phyloP scores from a whole-genome alignment of 306 rosid genomes.

The Cicer judaicum region DNA sequence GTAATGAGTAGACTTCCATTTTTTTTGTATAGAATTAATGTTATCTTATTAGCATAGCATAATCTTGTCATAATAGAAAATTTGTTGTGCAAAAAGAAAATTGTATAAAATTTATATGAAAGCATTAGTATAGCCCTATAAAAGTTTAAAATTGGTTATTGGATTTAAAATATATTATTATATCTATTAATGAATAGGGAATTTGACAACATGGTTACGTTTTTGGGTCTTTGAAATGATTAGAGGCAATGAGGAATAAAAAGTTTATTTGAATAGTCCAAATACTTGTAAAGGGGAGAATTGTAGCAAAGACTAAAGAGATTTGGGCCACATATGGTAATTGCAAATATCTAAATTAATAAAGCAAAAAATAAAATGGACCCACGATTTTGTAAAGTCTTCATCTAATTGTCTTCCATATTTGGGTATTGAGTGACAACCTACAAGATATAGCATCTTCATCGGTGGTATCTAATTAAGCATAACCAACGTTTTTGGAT shows the following conservation, averaged over 20 bases:
- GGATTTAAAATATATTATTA: too few relatives aligned
- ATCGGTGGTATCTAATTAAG: slow-evolving; percentile 49
- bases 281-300: slow-evolving; percentile 50
- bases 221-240: slow-evolving; percentile 67
- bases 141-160: too few relatives aligned
- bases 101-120: too few relatives aligned
- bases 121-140: too few relatives aligned
- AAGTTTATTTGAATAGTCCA: slow-evolving; percentile 53
- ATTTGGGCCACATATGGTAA: slow-evolving; percentile 53
- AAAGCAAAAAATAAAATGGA: slow-evolving; percentile 40
- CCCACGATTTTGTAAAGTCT: slow-evolving; percentile 52
- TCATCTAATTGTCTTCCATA: slow-evolving; percentile 39
- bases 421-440: slow-evolving; percentile 49
- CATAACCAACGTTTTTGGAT: slow-evolving; percentile 51
- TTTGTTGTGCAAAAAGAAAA: too few relatives aligned
- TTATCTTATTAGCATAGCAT: slow-evolving; percentile 49
- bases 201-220: slow-evolving; percentile 48
- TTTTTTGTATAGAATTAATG: slow-evolving; percentile 41
- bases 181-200: slow-evolving; percentile 9
- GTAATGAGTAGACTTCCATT: slow-evolving; percentile 59
- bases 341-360: slow-evolving; percentile 50
- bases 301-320: slow-evolving; percentile 46
- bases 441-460: slow-evolving; percentile 50
- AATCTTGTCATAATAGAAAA: too few relatives aligned
- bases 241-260: slow-evolving; percentile 51